Conservation (phyloP, 352 stramenopile species). For the Pythium chondricola region DNA sequence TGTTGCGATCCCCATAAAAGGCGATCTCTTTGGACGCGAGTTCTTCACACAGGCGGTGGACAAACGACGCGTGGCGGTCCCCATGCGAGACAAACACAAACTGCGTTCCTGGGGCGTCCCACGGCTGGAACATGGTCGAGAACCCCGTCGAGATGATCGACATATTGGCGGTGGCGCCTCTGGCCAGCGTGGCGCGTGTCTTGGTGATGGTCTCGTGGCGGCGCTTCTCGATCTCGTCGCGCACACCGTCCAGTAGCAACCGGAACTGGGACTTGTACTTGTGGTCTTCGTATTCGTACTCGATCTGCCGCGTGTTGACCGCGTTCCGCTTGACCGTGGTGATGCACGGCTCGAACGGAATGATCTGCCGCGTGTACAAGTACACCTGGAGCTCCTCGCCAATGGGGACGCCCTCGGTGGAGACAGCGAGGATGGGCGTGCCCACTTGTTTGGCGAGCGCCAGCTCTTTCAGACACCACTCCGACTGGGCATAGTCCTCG, state of each 20-base stretch:
- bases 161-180: slow-evolving; percentile 11
- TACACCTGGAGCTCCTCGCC: slow-evolving; percentile 77
- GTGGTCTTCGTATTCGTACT: slow-evolving; percentile 71
- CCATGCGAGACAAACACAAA: slow-evolving; percentile 81
- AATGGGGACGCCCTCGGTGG: slow-evolving; percentile 57
- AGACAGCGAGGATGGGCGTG: slow-evolving; percentile 72
- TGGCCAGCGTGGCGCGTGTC: slow-evolving; percentile 33
- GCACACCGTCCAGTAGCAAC: slow-evolving; percentile 69
- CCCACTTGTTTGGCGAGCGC: slow-evolving; percentile 75
- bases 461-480: slow-evolving; percentile 84
- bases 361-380: slow-evolving; percentile 75
- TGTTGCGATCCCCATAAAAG: slow-evolving; percentile 64
- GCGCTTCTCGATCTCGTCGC: slow-evolving; percentile 79
- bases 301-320: slow-evolving; percentile 56
- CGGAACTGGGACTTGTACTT: slow-evolving; percentile 74
- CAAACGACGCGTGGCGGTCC: slow-evolving; percentile 65
- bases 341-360: slow-evolving; percentile 72
- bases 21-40: slow-evolving; percentile 42
- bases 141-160: slow-evolving; percentile 34
- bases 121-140: slow-evolving; percentile 54
- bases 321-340: slow-evolving; percentile 40
- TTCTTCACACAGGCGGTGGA: slow-evolving; percentile 57
- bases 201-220: slow-evolving; percentile 35
- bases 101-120: slow-evolving; percentile 37
- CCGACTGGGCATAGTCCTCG: slow-evolving; percentile 70